These are phyloP conservation scores for Lasiodiplodia sp. DNA, from an alignment of 2,329 filamentous ascomycete genomes.

Conservation along the genomic window DNA sequence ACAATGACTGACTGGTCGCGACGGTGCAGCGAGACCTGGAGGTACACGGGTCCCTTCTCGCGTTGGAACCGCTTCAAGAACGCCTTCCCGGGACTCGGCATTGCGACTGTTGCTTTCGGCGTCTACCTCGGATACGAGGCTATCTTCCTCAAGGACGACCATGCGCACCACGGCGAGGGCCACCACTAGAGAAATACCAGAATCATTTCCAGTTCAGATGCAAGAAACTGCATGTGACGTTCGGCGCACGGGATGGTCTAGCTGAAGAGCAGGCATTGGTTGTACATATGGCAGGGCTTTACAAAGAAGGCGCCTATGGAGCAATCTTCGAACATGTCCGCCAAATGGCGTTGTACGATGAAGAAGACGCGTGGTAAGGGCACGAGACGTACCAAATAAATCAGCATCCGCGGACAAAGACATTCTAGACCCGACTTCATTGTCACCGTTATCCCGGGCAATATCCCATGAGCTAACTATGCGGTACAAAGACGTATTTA, in stretches of 20 bases:
- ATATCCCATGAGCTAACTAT: neutral
- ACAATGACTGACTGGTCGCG: slow-evolving; percentile 12
- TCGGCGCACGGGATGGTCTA: neutral
- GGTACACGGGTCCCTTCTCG: slow-evolving; percentile 88
- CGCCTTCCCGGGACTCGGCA: slow-evolving; percentile 88
- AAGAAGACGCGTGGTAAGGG: neutral
- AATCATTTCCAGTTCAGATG: neutral
- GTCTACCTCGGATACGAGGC: slow-evolving; percentile 91
- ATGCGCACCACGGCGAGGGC: slow-evolving; percentile 41
- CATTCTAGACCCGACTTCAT: too few species aligned
- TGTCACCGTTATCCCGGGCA: neutral
- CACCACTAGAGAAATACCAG: slow-evolving; percentile 33
- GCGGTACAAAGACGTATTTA: neutral
- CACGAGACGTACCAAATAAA: neutral
- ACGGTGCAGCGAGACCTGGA: slow-evolving; percentile 82
- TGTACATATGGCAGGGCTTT: slow-evolving; percentile 18
- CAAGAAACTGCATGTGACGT: slow-evolving; percentile 7
- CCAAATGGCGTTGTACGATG: neutral
- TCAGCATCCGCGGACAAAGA: neutral
- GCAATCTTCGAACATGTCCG: neutral
- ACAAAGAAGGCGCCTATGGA: neutral
- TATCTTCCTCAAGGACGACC: slow-evolving; percentile 76
- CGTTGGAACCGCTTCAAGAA: slow-evolving; percentile 88
- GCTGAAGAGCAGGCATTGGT: neutral
- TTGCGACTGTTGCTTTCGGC: slow-evolving; percentile 88